Conservation (phyloP, 2,329 filamentous ascomycete genomes). For the Paracoccidioides brasiliensis region DNA sequence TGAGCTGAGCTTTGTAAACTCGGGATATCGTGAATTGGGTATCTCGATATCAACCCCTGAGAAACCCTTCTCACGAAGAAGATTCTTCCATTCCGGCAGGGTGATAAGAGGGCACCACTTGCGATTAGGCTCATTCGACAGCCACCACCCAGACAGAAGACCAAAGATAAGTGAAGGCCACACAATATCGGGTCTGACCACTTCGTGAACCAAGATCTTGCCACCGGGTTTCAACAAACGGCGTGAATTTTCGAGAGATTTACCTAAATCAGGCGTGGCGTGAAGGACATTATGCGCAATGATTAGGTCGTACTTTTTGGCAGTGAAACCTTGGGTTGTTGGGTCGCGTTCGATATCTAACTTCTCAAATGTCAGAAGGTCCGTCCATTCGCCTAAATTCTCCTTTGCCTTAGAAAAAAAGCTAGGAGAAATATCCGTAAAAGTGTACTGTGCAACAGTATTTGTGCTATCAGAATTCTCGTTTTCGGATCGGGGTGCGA, state of each 20-base stretch:
- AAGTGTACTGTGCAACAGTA: slow-evolving; percentile 12
- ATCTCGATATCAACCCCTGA: slow-evolving; percentile 8
- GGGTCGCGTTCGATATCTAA: slow-evolving; percentile 25
- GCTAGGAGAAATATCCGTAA: slow-evolving; percentile 32
- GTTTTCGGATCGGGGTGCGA: slow-evolving; percentile 5
- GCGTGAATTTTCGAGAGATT: slow-evolving; percentile 21
- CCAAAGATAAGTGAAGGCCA: slow-evolving; percentile 10
- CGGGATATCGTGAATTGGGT: slow-evolving; percentile 6
- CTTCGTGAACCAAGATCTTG: slow-evolving; percentile 32
- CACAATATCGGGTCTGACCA: slow-evolving; percentile 14
- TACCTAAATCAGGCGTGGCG: slow-evolving; percentile 19
- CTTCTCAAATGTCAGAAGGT: slow-evolving; percentile 14
- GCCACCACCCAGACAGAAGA: slow-evolving; percentile 17
- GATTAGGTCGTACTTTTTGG: slow-evolving; percentile 24
- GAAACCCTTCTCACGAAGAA: slow-evolving; percentile 7
- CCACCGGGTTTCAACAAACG: slow-evolving; percentile 33
- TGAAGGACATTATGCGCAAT: slow-evolving; percentile 29
- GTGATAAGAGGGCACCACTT: slow-evolving; percentile 7
- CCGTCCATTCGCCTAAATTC: slow-evolving; percentile 13
- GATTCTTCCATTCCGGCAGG: slow-evolving; percentile 4
- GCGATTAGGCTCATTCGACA: slow-evolving; percentile 10
- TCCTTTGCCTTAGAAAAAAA: slow-evolving; percentile 29
- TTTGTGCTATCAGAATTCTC: not conserved
- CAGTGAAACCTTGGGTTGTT: slow-evolving; percentile 23
- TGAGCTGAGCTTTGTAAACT: slow-evolving; percentile 12